Evolutionary conservation across 164 flowering plant genomes (phyloP).

Genomic region (Chloranthus sessilifolius): DNA sequence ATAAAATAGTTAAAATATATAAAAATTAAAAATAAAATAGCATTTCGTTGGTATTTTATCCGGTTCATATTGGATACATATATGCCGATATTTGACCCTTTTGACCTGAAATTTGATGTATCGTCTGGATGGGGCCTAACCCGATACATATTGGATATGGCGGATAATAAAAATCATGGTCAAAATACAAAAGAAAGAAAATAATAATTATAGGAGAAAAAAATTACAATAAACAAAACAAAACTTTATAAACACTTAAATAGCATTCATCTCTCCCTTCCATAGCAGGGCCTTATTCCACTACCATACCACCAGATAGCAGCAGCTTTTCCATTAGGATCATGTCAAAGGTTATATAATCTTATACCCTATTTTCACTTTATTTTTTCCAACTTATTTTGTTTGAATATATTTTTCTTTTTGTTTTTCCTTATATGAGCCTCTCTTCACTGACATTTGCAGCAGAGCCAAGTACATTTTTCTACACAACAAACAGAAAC

Average conservation of each 20-base stretch:
- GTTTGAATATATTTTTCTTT: not conserved
- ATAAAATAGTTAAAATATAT: too few species aligned
- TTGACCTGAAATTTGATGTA: too few species aligned
- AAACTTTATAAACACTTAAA: conserved; percentile 21
- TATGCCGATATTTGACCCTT: too few species aligned
- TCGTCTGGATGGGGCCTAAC: too few species aligned
- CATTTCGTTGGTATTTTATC: too few species aligned
- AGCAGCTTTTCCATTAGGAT: conserved; percentile 6
- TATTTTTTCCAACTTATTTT: not conserved
- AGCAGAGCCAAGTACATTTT: conserved; percentile 16
- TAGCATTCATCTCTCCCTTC: conserved; percentile 12
- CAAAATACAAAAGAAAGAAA: not conserved
- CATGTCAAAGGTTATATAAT: conserved; percentile 42
- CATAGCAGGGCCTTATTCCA: conserved; percentile 9
- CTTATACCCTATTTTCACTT: conserved; percentile 7
- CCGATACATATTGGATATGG: too few species aligned
- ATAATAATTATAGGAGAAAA: not conserved
- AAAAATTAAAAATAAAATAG: too few species aligned
- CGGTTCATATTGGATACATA: too few species aligned
- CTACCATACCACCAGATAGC: not conserved
- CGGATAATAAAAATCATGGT: too few species aligned
- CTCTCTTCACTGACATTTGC: conserved; percentile 21
- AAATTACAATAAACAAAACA: not conserved
- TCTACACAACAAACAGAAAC: too few species aligned
- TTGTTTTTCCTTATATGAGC: not conserved